Base-by-base conservation (phyloP, 2,329 filamentous ascomycete species). In the Cytospora paraplurivora region DNA sequence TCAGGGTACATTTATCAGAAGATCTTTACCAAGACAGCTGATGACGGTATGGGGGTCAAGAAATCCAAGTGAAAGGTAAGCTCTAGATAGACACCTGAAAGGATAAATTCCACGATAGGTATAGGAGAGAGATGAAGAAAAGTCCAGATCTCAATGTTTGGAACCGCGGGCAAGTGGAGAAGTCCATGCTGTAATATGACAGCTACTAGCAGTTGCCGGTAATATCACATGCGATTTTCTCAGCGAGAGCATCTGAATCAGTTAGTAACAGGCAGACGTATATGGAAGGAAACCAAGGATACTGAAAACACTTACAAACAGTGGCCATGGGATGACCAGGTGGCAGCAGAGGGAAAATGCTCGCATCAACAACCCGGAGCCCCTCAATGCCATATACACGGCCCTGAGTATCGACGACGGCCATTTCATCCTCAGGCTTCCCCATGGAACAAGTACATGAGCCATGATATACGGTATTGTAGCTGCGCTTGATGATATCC, bases 331-430 rank as follows among this genome's bases (percentile, higher is more conserved):
- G 77, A 10, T 81, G 75, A n/a, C 67, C 78, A 76, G 71, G 80
- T 73, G 59, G 78, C 75, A 72, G 79, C 76, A 81, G 72, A 6
- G 80, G 81, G 60, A 82, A 76, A 8, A 81, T 68, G 8, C 76
- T 79, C 1, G 81, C 79, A 69, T 84, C 81, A 7, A 77, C 76
- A 1, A 83, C 76, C 8, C 80, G 72, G 21, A 83, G 70, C 27
- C 76, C 76, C 60, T 76, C 74, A 33, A 82, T 71, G 0, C 80
- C 81, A 65, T 82, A 77, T 5, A 83, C 80, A 33, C 75, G 75
- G 17, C 82, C 72, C 32, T 69, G 38, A 37, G 75, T 68, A 62
- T 78, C 76, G 0, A 81, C 79, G 10, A 81, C 79, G 13, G 79
- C 79, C 1, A 73, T 77, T n/a, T 21, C 54, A 6, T 71, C 72